A percentile compares a stretch with the other conserved stretches of the same genome.
These are phyloP conservation scores for Hymenoscyphus linearis DNA, from an alignment of 2,329 filamentous ascomycete species.

Conservation along the genomic window DNA sequence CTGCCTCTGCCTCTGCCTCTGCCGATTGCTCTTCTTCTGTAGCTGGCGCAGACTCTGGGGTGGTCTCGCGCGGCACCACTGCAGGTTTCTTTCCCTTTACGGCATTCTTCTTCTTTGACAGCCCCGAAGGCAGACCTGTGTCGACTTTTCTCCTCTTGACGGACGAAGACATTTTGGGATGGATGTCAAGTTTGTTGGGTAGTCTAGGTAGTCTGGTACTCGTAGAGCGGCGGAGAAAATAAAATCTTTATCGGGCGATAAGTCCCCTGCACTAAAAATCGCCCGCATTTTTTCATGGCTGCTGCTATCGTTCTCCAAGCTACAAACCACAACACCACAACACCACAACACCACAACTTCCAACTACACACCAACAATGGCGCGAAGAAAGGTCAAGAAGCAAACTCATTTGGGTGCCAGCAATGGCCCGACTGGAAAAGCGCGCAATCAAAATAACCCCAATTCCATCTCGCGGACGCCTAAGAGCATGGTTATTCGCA, in stretches of 20 bases:
- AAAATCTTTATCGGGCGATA: constrained; percentile 25
- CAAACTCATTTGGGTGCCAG: constrained; percentile 72
- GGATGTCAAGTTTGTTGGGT: background rate
- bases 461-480: constrained; percentile 60
- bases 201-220: background rate
- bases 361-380: constrained; percentile 56
- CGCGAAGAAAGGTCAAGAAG: constrained; percentile 77
- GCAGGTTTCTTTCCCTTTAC: constrained; percentile 4
- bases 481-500: constrained; percentile 97
- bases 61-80: background rate
- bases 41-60: constrained; percentile 18
- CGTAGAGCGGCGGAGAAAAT: constrained; percentile 10
- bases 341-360: constrained; percentile 15
- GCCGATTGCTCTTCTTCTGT: constrained; percentile 20
- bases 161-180: constrained; percentile 28
- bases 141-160: constrained; percentile 31
- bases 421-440: constrained; percentile 44
- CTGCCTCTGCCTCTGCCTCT: background rate
- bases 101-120: constrained; percentile 15
- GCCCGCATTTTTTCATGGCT: constrained; percentile 15
- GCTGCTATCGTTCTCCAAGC: background rate
- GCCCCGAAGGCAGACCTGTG: constrained; percentile 16
- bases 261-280: constrained; percentile 18
- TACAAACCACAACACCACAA: constrained; percentile 3
- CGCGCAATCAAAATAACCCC: constrained; percentile 46